Base-by-base conservation (phyloP, 495 filamentous ascomycete species). In the Wilcoxina mikolae region DNA sequence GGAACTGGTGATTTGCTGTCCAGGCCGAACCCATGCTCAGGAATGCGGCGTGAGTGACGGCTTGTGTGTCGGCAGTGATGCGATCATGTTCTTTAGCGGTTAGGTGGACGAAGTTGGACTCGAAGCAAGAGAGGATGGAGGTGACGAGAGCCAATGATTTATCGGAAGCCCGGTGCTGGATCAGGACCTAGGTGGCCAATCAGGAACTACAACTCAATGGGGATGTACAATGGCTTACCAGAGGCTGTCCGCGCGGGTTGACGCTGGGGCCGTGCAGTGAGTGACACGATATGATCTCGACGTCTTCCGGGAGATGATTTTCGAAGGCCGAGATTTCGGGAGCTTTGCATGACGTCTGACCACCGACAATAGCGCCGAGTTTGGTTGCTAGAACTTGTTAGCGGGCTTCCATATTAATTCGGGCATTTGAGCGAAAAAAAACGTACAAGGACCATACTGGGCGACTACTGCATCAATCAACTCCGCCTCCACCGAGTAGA, bases 271-370 rank as follows among this genome's bases (percentile, higher is more conserved):
- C 91, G 67, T 98, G 93, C 23, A 98, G 79, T 28, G 93, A 96
- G 72, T 98, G 91, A 67, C 88, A 95, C 0, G 89, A 95, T 53
- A 98, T 78, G 57, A 98, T 94, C 60, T 94, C 82, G 62, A 94
- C 86, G 68, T 96, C 91, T 35, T 65, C 54, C 2, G 91, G 93
- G 17, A 98, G 78, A 69, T 95, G 76, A 57, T 80, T 78, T 60
- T 95, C 87, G 65, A 98, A 95, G 1, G 90, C 89, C 35, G 80
- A 80, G 60, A 96, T 90, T 69, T 98, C 91, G 2, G 90, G 91
- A 46, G 87, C 87, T 72, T 98, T 98, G 74, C 93, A 96, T 3
- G 93, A 96, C 1, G 91, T 98, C 69, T 98, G 91, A 18, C 91
- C 91, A 50, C 91, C 91, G 33, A 98, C 91, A 56, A 98, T 89